These are phyloP conservation scores for Lactifluus volemus DNA, from an alignment of 768 basidiomycete species.

Conservation along the genomic window DNA sequence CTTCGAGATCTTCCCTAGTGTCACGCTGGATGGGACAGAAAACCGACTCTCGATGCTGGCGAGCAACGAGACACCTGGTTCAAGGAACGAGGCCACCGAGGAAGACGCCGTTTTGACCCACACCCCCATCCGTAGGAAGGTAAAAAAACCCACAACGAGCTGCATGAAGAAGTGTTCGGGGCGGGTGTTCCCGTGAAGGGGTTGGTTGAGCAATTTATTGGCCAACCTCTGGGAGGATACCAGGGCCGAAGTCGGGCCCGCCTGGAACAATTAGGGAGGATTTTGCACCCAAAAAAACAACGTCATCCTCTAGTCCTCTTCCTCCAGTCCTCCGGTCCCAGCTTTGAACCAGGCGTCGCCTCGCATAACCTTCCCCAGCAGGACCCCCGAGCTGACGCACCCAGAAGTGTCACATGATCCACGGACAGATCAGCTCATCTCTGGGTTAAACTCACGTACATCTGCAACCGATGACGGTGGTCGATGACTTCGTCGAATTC, in stretches of 20 bases:
- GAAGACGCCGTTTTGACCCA: not conserved
- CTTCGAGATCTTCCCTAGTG: conserved; percentile 21
- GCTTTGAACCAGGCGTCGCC: not conserved
- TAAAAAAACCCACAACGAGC: not conserved
- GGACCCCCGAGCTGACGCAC: too few species aligned
- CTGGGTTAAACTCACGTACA: not conserved
- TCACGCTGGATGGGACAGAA: not conserved
- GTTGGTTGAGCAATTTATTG: not conserved
- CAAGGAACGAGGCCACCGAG: not conserved
- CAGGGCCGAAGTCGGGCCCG: conserved; percentile 12
- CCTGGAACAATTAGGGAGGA: conserved; percentile 15
- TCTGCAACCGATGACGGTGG: not conserved
- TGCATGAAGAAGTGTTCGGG: conserved; percentile 6
- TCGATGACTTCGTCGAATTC: not conserved
- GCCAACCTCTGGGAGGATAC: not conserved
- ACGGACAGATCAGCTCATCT: not conserved
- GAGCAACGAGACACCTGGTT: not conserved
- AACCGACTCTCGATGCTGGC: not conserved
- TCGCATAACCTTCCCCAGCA: not conserved
- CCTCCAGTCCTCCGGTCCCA: conserved; percentile 22
- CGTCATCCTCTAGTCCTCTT: not conserved
- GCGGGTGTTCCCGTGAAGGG: not conserved
- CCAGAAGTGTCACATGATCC: too few species aligned
- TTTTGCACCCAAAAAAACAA: conserved; percentile 14
- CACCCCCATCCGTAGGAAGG: not conserved